Conservation (phyloP, 2,329 filamentous ascomycete species). For the Sordariomycetes sp. region DNA sequence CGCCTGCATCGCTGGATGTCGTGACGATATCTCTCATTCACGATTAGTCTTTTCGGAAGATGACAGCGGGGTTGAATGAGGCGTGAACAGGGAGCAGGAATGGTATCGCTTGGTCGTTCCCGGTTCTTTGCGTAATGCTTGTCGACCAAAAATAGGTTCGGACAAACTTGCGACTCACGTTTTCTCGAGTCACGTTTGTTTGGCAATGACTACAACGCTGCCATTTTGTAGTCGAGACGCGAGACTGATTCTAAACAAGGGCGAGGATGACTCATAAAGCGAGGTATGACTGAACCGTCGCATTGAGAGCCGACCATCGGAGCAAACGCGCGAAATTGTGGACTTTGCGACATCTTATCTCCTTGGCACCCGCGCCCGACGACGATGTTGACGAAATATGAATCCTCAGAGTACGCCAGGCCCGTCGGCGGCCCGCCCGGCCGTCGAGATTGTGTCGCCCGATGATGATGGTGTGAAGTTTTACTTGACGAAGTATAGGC, state of each 20-base stretch:
- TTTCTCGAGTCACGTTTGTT: no score
- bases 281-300: not conserved
- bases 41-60: no score
- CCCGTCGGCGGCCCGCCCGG: not conserved
- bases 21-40: no score
- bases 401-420: not conserved
- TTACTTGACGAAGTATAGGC: not conserved
- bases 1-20: no score
- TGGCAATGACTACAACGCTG: not conserved
- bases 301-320: not conserved
- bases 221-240: not conserved
- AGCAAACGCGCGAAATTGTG: not conserved
- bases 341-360: not conserved
- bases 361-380: not conserved
- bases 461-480: not conserved
- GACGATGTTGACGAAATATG: not conserved
- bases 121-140: no score
- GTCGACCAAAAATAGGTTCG: no score
- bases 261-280: not conserved
- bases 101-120: no score
- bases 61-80: no score
- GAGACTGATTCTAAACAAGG: not conserved
- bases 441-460: not conserved
- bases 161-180: no score
- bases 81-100: no score